Evolutionary conservation across 2,329 filamentous ascomycete species (phyloP).

Genomic region (Aspergillus oerlinghausenensis): DNA sequence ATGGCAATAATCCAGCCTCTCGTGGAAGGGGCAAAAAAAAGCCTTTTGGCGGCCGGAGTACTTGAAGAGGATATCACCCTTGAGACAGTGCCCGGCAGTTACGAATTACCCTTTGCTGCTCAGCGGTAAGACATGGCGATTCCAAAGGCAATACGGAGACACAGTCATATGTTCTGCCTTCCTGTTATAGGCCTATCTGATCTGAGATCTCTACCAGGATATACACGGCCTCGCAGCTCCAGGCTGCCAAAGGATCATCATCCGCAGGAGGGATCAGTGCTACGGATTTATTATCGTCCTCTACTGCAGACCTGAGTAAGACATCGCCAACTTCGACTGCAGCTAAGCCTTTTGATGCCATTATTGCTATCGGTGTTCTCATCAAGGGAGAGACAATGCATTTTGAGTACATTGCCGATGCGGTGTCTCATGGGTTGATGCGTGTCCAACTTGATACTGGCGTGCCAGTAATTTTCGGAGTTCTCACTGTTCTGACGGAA

Average conservation of each 20-base stretch:
- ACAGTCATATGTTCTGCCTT: neutral
- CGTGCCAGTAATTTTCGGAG: constrained; percentile 84
- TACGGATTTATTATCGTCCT: constrained; percentile 57
- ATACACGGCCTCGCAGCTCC: constrained; percentile 80
- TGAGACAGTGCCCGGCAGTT: constrained; percentile 87
- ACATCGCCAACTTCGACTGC: constrained; percentile 30
- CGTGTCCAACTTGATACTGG: constrained; percentile 84
- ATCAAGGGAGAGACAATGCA: constrained; percentile 99
- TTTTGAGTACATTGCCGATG: constrained; percentile 96
- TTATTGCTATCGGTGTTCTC: constrained; percentile 90
- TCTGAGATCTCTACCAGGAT: constrained; percentile 50
- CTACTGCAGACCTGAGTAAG: constrained; percentile 62
- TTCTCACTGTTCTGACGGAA: constrained; percentile 83
- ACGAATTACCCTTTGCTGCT: constrained; percentile 88
- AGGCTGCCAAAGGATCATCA: constrained; percentile 57
- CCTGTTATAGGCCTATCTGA: neutral
- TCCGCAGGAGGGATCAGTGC: constrained; percentile 38
- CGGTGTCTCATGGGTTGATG: constrained; percentile 90
- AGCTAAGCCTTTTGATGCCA: constrained; percentile 72
- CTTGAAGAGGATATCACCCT: constrained; percentile 81
- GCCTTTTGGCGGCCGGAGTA: constrained; percentile 74
- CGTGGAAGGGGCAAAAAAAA: constrained; percentile 72
- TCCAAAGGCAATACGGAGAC: neutral
- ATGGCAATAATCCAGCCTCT: constrained; percentile 79
- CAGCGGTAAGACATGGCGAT: constrained; percentile 58